Evolutionary conservation across 192 early-diverging fungal genomes (phyloP), one percentile per base, ranked within the genome.

Genomic region (Bifiguratus adelaidae): DNA sequence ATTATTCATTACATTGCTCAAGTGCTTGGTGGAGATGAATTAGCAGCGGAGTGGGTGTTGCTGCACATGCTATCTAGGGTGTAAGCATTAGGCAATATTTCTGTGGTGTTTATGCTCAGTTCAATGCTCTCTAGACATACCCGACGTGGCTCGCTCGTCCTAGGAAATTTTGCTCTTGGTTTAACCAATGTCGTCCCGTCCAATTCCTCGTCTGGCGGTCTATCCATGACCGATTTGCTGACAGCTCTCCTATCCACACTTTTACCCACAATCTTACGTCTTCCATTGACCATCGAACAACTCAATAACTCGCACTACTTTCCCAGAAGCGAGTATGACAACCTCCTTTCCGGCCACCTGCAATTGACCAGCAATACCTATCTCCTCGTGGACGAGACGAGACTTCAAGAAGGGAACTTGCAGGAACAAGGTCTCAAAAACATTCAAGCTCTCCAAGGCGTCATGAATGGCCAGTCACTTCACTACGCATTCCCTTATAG

Each of bases 101-200:
- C 4, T n/a, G n/a, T 23, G 4, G 16, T 44, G 5, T 44, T 50
- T 41, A 5, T 16, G 23, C 34, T 12, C 12, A 19, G 13, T 12
- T 4, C 6, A 47, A 1, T 22, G 20, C 13, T 30, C 18, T 32
- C 33, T 44, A 78, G 76, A 15, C 48, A 70, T 25, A 56, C 56
- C 5, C 55, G 70, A 16, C 56, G 47, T 3, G 55, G 52, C 19
- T 72, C 55, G 13, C 47, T 77, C 4, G 75, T 76, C 22, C 68
- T 88, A 30, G 86, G 86, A 22, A 76, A 82, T 52, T 70, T 86
- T 23, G 67, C 62, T 44, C 68, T 88, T 30, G 86, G 84, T 41
- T 60, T 88, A 28, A 70, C 68, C 7, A 70, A 77, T 1, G 55
- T 77, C 28, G 71, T 71, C 6, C 11, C 42, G 1, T 21, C 40